Evolutionary conservation across 2,329 filamentous ascomycete genomes (phyloP).

Genomic region (Clarireedia monteithiana): DNA sequence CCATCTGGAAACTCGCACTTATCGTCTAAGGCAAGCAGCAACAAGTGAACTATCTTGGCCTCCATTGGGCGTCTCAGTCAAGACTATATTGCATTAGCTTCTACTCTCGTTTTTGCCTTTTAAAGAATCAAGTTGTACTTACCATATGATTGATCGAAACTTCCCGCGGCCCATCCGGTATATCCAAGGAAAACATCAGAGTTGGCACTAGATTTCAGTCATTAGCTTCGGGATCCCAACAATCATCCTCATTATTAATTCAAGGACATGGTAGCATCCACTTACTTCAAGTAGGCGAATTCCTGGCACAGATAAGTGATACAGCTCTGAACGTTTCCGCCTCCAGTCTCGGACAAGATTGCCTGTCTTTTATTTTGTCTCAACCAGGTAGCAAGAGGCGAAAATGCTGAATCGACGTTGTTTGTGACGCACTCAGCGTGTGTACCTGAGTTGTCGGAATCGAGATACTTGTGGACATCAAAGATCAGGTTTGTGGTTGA

Average conservation of each 20-base stretch:
- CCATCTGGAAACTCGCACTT: neutral
- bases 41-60: slow-evolving; percentile 20
- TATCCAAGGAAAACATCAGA: slow-evolving; percentile 33
- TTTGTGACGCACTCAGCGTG: slow-evolving; percentile 44
- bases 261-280: neutral
- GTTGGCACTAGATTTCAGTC: slow-evolving; percentile 22
- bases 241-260: neutral
- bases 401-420: slow-evolving; percentile 40
- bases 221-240: neutral
- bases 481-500: slow-evolving; percentile 47
- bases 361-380: slow-evolving; percentile 40
- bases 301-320: slow-evolving; percentile 29
- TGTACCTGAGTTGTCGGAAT: slow-evolving; percentile 48
- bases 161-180: slow-evolving; percentile 32
- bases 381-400: slow-evolving; percentile 39
- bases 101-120: too few relatives aligned
- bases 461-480: slow-evolving; percentile 55
- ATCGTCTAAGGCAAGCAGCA: slow-evolving; percentile 19
- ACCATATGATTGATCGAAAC: slow-evolving; percentile 24
- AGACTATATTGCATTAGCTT: slow-evolving; percentile 7
- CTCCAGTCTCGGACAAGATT: slow-evolving; percentile 46
- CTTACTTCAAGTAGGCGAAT: slow-evolving; percentile 28
- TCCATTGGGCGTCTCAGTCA: slow-evolving; percentile 21
- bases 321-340: slow-evolving; percentile 28
- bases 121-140: neutral